Base-by-base conservation (phyloP, 139 green algal species). In the Chlamydomonas sphaeroides region DNA sequence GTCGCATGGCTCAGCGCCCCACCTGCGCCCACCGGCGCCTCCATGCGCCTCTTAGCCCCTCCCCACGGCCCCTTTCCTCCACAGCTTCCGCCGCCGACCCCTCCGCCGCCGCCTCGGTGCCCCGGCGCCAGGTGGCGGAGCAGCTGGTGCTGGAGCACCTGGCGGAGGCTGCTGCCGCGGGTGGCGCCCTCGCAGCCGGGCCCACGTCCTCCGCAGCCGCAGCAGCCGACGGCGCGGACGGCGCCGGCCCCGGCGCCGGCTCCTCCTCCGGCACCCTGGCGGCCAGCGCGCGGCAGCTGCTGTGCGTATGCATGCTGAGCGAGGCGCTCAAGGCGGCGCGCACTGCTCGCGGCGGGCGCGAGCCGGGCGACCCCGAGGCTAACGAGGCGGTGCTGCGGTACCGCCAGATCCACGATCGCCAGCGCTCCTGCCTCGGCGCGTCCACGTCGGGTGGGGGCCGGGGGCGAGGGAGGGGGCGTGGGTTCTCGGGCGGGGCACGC, bases 121-220 rank as follows among this genome's bases (percentile, higher is more conserved):
- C 65, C 20, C 73, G 56, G 26, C 25, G 32, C 0, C 72, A 88
- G 53, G 68, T 85, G 59, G 82, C 87, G 30, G 84, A 91, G 38
- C 67, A 80, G 41, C 61, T 94, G 78, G 86, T 95, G 72, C 68
- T 93, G 69, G 51, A 82, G 49, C 81, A 87, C 65, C 85, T 95
- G 42, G 72, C 78, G n/a, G 70, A 36, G 8, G 36, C 25, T 7
- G 69, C n/a, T 7, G 38, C n/a, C 36, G 38, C 14, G 36, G 56
- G 15, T 28, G 71, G 18, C 41, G 59, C 30, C 30, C 42, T 30
- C 28, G 33, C 11, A 5, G 38, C 2, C 23, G 5, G 23, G 17
- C 20, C 15, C 10, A 14, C 3, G 10, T 32, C 33, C 11, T n/a
- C n/a, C 35, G 6, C 18, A 5, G 65, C 23, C 1, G 3, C n/a